Evolutionary conservation across 345 rosid genomes (phyloP).

Genomic region (Crucihimalaya himalaica): DNA sequence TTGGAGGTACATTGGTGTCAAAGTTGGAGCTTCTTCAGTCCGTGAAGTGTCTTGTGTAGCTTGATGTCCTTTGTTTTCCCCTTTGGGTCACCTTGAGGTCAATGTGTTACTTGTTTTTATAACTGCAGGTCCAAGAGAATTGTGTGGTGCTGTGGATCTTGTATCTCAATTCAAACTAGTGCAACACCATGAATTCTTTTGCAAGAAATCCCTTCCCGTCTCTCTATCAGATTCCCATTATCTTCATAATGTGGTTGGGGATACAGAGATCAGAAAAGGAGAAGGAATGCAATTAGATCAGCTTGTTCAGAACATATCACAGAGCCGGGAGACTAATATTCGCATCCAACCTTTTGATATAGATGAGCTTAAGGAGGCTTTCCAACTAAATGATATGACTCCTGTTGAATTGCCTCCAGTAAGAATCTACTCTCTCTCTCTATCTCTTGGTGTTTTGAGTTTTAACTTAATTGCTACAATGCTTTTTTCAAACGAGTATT

Average conservation of each 20-base stretch:
- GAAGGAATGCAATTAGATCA: conserved; percentile 91
- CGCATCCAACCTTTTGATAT: conserved; percentile 74
- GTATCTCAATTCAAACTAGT: conserved; percentile 71
- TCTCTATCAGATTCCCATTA: conserved; percentile 78
- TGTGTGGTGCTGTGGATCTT: conserved; percentile 85
- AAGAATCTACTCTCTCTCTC: conserved; percentile 38
- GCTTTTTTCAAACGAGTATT: neutral
- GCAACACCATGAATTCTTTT: conserved; percentile 76
- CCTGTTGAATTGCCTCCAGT: conserved; percentile 70
- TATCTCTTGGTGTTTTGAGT: conserved; percentile 4
- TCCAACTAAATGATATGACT: conserved; percentile 65
- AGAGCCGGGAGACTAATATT: conserved; percentile 48
- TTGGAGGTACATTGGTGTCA: conserved; percentile 35
- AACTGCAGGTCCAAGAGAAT: conserved; percentile 70
- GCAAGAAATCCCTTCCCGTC: conserved; percentile 78
- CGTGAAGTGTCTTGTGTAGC: neutral
- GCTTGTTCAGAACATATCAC: conserved; percentile 53
- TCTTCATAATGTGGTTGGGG: conserved; percentile 81
- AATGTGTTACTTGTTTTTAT: conserved; percentile 10
- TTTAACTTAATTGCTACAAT: neutral
- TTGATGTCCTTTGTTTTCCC: neutral
- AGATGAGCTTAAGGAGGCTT: conserved; percentile 71
- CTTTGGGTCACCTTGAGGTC: neutral
- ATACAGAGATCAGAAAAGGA: conserved; percentile 82
- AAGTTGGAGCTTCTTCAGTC: conserved; percentile 9